Conservation (phyloP, 306 rosid genomes). For the Citrullus colocynthis region DNA sequence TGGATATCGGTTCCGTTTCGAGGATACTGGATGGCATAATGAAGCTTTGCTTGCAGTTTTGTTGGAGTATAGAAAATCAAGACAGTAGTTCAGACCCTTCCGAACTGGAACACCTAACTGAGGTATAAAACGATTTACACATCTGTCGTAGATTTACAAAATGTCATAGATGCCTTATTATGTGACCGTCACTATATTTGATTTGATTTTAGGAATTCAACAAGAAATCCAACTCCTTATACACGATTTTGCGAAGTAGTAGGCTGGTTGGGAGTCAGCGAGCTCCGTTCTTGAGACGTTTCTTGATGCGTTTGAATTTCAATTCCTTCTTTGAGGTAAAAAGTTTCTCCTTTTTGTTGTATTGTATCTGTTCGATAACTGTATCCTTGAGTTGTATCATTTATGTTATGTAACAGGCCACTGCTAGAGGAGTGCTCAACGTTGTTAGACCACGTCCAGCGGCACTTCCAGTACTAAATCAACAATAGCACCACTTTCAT, state of each 20-base stretch:
- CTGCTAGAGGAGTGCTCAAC: constrained; percentile 87
- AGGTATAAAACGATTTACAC: constrained; percentile 45
- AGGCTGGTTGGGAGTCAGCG: constrained; percentile 97
- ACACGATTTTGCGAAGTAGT: constrained; percentile 92
- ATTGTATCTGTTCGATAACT: neutral
- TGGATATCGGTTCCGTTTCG: constrained; percentile 95
- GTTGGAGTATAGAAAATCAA: constrained; percentile 88
- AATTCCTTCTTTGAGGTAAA: constrained; percentile 88
- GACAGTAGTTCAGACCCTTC: constrained; percentile 60
- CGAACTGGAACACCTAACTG: constrained; percentile 77
- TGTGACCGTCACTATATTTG: neutral
- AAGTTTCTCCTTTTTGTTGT: neutral
- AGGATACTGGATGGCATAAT: constrained; percentile 92
- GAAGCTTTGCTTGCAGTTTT: constrained; percentile 92
- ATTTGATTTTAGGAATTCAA: constrained; percentile 59
- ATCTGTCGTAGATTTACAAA: neutral
- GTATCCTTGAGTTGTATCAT: neutral
- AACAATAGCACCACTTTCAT: constrained; percentile 23
- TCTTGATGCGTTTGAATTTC: constrained; percentile 75
- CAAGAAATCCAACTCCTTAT: constrained; percentile 92
- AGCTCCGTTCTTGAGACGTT: constrained; percentile 87
- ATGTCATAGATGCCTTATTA: neutral
- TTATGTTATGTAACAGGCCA: constrained; percentile 40
- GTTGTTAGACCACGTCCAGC: constrained; percentile 81
- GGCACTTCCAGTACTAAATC: constrained; percentile 45